These are phyloP conservation scores for Chaetothyriales sp. DNA, from an alignment of 2,329 filamentous ascomycete species.

Conservation along the genomic window DNA sequence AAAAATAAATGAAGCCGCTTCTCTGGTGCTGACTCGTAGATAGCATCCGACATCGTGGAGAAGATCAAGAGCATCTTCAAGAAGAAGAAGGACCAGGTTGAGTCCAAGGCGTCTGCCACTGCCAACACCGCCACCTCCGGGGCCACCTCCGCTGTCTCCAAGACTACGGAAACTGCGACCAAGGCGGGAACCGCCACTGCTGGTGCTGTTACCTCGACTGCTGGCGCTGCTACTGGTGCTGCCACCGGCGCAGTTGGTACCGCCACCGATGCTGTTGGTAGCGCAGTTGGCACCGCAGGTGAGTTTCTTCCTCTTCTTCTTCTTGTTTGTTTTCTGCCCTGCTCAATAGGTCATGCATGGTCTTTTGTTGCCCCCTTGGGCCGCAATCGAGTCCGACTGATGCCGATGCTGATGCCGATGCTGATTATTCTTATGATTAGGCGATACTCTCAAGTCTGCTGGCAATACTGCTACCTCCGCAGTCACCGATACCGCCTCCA, in stretches of 20 bases:
- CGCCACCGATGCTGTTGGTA: neutral
- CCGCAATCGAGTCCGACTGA: neutral
- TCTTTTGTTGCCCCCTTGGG: too few species aligned
- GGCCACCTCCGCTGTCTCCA: constrained; percentile 4
- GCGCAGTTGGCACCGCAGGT: neutral
- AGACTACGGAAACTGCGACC: constrained; percentile 4
- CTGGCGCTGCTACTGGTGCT: constrained; percentile 5
- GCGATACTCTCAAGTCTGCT: constrained; percentile 7
- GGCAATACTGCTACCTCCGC: constrained; percentile 3
- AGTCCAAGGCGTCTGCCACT: constrained; percentile 6
- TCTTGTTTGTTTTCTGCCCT: too few species aligned
- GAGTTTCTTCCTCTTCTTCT: neutral
- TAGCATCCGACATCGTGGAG: constrained; percentile 16
- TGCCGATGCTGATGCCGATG: neutral
- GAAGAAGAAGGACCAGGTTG: constrained; percentile 11
- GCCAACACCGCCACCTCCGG: constrained; percentile 8
- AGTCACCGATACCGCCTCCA: constrained; percentile 7
- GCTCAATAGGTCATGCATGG: too few species aligned
- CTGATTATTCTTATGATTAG: too few species aligned
- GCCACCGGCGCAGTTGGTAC: neutral
- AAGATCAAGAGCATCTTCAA: constrained; percentile 18
- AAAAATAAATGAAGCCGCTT: neutral
- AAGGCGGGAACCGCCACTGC: constrained; percentile 4
- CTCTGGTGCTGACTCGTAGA: neutral
- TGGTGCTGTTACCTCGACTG: constrained; percentile 9